phyloP scores from a whole-genome alignment of 1,284 basidiomycete species.

The Butyriboletus appendiculatus region DNA sequence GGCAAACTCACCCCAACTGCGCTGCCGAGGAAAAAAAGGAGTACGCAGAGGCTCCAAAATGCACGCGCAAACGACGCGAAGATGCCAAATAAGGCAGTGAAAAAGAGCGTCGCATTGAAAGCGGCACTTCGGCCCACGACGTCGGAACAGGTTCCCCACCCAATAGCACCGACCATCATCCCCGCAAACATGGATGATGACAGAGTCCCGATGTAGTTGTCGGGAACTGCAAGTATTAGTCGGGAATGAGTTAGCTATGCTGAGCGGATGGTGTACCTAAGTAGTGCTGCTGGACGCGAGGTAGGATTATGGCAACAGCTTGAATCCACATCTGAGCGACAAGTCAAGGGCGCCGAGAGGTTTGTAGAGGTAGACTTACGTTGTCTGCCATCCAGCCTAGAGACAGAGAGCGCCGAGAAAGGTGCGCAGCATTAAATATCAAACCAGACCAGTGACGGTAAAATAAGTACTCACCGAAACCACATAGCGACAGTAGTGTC shows the following conservation, averaged over 20 bases:
- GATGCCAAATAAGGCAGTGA: constrained; percentile 91
- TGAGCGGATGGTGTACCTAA: constrained; percentile 47
- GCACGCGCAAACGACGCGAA: constrained; percentile 75
- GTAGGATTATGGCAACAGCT: constrained; percentile 87
- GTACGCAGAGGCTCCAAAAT: constrained; percentile 72
- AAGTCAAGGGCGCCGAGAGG: constrained; percentile 32
- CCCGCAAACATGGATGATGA: constrained; percentile 86
- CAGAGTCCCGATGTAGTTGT: constrained; percentile 72
- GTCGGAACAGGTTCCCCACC: constrained; percentile 89
- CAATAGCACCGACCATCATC: constrained; percentile 95
- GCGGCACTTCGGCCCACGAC: constrained; percentile 84
- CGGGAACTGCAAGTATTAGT: constrained; percentile 52
- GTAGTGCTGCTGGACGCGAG: constrained; percentile 89
- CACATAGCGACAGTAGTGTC: constrained; percentile 79
- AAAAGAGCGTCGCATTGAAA: constrained; percentile 90
- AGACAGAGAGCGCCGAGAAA: not conserved
- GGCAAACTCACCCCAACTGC: constrained; percentile 71
- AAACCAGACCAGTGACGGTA: not conserved
- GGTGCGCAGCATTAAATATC: not conserved
- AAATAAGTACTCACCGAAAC: constrained; percentile 66
- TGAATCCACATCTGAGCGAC: constrained; percentile 83
- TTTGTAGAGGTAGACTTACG: constrained; percentile 44
- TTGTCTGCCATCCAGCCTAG: constrained; percentile 87
- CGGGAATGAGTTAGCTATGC: constrained; percentile 10
- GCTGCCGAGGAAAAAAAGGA: constrained; percentile 87